These are phyloP conservation scores for Margaritispora aquatica DNA, from an alignment of 495 filamentous ascomycete genomes.

Conservation along the genomic window DNA sequence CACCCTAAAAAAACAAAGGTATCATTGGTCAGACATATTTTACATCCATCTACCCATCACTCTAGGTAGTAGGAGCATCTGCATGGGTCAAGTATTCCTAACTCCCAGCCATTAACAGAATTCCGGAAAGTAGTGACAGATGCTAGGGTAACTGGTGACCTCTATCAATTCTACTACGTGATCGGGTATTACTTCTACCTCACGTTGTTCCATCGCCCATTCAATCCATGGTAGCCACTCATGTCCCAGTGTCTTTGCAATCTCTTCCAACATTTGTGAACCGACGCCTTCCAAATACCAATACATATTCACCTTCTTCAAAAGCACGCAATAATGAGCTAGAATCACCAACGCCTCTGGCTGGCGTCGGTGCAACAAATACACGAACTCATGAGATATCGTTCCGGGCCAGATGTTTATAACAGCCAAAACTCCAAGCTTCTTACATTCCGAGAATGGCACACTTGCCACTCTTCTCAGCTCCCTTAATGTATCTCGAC, in stretches of 20 bases:
- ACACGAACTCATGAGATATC: conserved; percentile 25
- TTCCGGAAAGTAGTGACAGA: too few relatives aligned
- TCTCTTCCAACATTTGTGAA: conserved; percentile 27
- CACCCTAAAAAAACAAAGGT: too few relatives aligned
- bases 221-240: conserved; percentile 29
- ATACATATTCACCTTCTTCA: conserved; percentile 24
- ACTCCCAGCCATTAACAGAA: too few relatives aligned
- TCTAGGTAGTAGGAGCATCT: too few relatives aligned
- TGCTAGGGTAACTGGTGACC: neutral
- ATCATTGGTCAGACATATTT: too few relatives aligned
- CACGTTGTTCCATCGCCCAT: conserved; percentile 18
- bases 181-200: neutral
- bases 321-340: conserved; percentile 32
- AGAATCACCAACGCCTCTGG: conserved; percentile 35
- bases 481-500: neutral
- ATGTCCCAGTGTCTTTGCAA: conserved; percentile 24
- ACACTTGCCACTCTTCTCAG: conserved; percentile 15
- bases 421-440: conserved; percentile 4
- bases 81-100: too few relatives aligned
- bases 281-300: conserved; percentile 33
- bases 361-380: conserved; percentile 24
- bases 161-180: neutral
- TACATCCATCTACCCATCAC: too few relatives aligned
- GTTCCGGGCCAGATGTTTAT: conserved; percentile 32
- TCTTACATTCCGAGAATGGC: conserved; percentile 19